These are phyloP conservation scores for Russula compacta DNA, from an alignment of 768 basidiomycete species.

Conservation along the genomic window DNA sequence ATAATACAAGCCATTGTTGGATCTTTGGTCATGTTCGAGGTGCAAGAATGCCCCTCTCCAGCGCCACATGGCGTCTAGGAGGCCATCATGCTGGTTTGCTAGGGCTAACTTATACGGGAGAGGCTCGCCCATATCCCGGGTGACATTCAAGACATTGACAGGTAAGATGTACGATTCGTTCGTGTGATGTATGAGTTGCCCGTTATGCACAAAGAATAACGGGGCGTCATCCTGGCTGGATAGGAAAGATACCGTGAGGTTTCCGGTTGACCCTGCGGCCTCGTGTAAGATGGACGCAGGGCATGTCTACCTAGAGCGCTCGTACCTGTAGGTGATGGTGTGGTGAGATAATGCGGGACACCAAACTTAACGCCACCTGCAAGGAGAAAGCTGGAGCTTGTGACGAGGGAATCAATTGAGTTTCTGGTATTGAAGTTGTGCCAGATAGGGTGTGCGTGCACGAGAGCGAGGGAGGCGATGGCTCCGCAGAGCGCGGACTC, in stretches of 20 bases:
- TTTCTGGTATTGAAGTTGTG: not conserved
- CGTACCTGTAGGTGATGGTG: slow-evolving; percentile 1
- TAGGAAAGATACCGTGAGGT: slow-evolving; percentile 35
- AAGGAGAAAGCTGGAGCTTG: not conserved
- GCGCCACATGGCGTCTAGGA: slow-evolving; percentile 40
- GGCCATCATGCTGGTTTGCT: slow-evolving; percentile 31
- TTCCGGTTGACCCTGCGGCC: slow-evolving; percentile 36
- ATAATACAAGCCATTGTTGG: slow-evolving; percentile 36
- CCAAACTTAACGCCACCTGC: slow-evolving; percentile 1
- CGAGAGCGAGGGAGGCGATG: not conserved
- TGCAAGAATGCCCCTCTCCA: slow-evolving; percentile 48
- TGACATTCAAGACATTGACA: slow-evolving; percentile 44
- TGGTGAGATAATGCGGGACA: not conserved
- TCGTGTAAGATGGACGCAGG: not conserved
- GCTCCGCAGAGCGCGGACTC: not conserved
- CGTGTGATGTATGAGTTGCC: slow-evolving; percentile 43
- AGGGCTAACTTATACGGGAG: slow-evolving; percentile 27
- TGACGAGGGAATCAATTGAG: slow-evolving; percentile 1
- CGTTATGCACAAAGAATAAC: slow-evolving; percentile 45
- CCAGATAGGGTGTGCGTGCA: not conserved
- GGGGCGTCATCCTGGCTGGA: slow-evolving; percentile 28
- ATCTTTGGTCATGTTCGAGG: slow-evolving; percentile 34
- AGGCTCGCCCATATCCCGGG: not conserved
- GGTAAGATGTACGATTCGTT: slow-evolving; percentile 49
- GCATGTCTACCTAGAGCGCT: not conserved